These are phyloP conservation scores for Rhodotorula sphaerocarpa DNA, from an alignment of 768 basidiomycete species.

Conservation along the genomic window DNA sequence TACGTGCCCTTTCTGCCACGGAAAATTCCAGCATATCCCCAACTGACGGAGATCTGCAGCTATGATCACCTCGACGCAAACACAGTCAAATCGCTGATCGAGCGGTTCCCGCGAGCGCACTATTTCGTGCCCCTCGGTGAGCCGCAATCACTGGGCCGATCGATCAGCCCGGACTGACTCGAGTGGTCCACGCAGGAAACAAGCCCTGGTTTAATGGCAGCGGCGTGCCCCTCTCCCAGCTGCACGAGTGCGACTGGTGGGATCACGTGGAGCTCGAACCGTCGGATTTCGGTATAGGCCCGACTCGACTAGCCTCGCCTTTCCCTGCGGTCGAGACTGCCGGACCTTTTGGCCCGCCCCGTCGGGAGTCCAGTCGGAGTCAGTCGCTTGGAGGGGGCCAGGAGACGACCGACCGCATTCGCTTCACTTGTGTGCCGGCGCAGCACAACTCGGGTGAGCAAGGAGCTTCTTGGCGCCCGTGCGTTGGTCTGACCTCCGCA, in stretches of 20 bases:
- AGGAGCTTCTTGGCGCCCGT: background rate
- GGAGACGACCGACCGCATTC: constrained; percentile 28
- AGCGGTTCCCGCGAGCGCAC: constrained; percentile 37
- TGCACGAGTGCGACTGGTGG: constrained; percentile 49
- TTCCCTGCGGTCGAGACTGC: too few species aligned
- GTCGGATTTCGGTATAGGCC: constrained; percentile 13
- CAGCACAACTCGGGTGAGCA: constrained; percentile 48
- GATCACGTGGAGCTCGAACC: constrained; percentile 40
- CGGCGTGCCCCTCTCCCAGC: constrained; percentile 43
- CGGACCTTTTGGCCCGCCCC: too few species aligned
- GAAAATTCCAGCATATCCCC: too few species aligned
- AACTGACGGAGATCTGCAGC: too few species aligned
- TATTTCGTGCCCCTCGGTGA: constrained; percentile 48
- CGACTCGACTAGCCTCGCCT: background rate
- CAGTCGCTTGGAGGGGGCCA: background rate
- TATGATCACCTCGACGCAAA: constrained; percentile 49
- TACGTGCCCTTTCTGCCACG: constrained; percentile 20
- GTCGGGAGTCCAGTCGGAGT: too few species aligned
- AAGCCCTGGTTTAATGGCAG: constrained; percentile 41
- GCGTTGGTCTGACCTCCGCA: too few species aligned
- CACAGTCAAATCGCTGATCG: constrained; percentile 41
- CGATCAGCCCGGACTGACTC: background rate
- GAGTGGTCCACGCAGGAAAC: constrained; percentile 32
- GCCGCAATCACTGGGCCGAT: background rate
- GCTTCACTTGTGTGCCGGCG: constrained; percentile 47